Percentiles rank a stretch among this genome's conserved stretches.
Conservation (phyloP, 495 filamentous ascomycete species). For the Aspergillus conjunctus region DNA sequence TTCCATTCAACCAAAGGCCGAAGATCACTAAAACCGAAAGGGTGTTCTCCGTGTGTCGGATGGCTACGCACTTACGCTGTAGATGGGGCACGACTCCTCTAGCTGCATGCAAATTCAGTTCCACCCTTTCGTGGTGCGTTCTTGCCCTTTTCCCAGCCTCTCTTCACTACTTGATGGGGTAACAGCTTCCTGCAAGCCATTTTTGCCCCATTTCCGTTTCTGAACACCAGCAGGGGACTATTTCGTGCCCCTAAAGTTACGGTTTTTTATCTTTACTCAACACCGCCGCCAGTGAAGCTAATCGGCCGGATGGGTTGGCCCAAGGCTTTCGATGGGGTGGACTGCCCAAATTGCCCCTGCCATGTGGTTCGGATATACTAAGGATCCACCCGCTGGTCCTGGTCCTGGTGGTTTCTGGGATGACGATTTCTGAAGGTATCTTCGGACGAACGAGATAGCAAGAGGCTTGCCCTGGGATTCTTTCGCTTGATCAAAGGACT, state of each 20-base stretch:
- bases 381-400: constrained; percentile 2
- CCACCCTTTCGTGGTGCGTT: constrained; percentile 13
- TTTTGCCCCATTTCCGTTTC: constrained; percentile 10
- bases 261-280: constrained; percentile 6
- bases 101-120: constrained; percentile 5
- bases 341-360: constrained; percentile 1
- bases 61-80: background rate
- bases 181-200: background rate
- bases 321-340: constrained; percentile 2
- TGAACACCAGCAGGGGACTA: constrained; percentile 1
- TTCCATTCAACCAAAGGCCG: background rate
- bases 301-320: background rate
- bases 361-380: constrained; percentile 27
- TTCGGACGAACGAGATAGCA: background rate
- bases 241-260: background rate
- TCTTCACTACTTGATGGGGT: background rate
- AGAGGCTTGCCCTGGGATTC: background rate
- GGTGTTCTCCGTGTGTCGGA: constrained; percentile 2
- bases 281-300: constrained; percentile 1
- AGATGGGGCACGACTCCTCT: constrained; percentile 1
- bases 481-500: background rate
- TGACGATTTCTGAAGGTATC: background rate
- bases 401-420: background rate
- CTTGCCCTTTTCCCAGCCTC: background rate
- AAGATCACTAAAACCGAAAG: constrained; percentile 15